Evolutionary conservation across 208 protist species (phyloP).

Genomic region (Spongospora subterranea): DNA sequence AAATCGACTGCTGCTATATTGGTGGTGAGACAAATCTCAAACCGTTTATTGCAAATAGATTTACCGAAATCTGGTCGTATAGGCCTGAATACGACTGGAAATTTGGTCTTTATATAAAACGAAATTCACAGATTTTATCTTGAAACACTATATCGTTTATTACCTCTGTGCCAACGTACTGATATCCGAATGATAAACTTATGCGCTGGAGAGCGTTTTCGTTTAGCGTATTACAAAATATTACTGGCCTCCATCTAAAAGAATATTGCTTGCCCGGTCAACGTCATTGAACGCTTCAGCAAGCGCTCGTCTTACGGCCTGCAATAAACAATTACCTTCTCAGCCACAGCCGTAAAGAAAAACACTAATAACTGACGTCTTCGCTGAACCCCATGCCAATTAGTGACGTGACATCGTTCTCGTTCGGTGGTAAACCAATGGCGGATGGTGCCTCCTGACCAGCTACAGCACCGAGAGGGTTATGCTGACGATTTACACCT

Average conservation of each 20-base stretch:
- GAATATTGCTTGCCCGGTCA: slow-evolving; percentile 26
- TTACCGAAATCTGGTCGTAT: not conserved
- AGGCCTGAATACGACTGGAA: not conserved
- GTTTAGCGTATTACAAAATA: too few species aligned
- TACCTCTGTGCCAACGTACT: too few species aligned
- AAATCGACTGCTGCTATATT: not conserved
- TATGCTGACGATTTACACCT: not conserved
- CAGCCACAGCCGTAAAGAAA: not conserved
- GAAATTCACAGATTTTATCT: not conserved
- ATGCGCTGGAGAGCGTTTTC: too few species aligned
- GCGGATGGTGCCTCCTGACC: not conserved
- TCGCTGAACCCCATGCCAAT: slow-evolving; percentile 44
- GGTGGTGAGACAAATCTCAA: not conserved
- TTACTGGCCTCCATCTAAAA: not conserved
- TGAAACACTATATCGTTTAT: too few species aligned
- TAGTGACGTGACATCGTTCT: slow-evolving; percentile 21
- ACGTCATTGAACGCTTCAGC: slow-evolving; percentile 33
- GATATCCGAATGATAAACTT: too few species aligned
- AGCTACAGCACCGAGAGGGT: not conserved
- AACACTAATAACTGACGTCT: not conserved
- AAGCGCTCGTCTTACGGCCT: not conserved
- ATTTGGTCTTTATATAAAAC: slow-evolving; percentile 12
- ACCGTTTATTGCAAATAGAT: not conserved
- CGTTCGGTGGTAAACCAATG: not conserved
- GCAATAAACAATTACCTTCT: not conserved